Base-by-base conservation (phyloP, 768 basidiomycete species). In the Myochromella boudieri region DNA sequence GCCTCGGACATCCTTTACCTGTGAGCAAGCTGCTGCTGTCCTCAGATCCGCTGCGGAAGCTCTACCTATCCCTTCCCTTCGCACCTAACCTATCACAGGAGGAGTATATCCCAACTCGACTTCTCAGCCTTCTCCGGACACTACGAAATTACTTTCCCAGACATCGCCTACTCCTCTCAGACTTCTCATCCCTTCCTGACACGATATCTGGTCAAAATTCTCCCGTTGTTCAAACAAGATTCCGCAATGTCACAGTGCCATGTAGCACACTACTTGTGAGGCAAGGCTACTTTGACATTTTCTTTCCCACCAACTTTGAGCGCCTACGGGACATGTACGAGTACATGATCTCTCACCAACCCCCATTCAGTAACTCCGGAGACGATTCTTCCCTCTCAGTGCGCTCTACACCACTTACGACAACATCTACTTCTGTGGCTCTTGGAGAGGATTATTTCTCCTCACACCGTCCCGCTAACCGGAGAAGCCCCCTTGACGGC, bases 271-370 rank as follows among this genome's bases (percentile, higher is more conserved):
- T 97, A 46, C 82, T 95, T 57, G 97, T 99, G 48, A 85, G 84
- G 57, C 95, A 89, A 60, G 97, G 97, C 6, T 95, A 85, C 70
- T 99, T 99, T 65, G 97, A 99, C 65, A 98, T 98, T 51, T 91
- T 99, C 72, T 99, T 99, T 71, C 97, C 97, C 8, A 98, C 95
- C 10, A 73, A 91, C 62, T 97, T 97, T 54, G 80, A 79, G 42
- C 77, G 76, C 17, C 75, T 98, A 44, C 75, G 89, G 37, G 91
- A 95, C 62, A 90, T 95, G 81, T 97, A 97, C 67, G 89, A 94
- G 60, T 75, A 82, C 54, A 77, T 86, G 45, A 80, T 98, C 49
- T 78, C 84, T 28, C 78, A 81, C 57, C 81, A 84, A 3, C 59
- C 58, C 18, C 46, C 26, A 36, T 54, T 64, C 17, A 46, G 42